These are phyloP conservation scores for Suillus ampliporus DNA, from an alignment of 768 basidiomycete genomes.

Conservation along the genomic window DNA sequence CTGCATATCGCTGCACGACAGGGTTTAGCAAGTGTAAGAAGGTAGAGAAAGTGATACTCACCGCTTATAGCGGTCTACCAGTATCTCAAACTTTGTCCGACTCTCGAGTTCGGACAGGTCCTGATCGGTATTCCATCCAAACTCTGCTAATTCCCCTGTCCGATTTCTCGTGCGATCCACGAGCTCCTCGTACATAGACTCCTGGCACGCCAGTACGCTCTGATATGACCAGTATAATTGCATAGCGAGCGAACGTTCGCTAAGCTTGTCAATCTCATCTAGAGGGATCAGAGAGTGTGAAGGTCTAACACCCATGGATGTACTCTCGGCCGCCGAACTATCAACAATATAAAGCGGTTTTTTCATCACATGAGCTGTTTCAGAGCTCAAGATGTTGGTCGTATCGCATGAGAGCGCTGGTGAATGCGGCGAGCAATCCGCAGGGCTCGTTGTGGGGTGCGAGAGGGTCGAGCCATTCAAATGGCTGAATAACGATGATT, in stretches of 20 bases:
- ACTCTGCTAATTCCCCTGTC: conserved; percentile 53
- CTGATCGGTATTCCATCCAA: conserved; percentile 76
- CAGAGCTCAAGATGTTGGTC: conserved; percentile 1
- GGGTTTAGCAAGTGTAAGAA: background rate
- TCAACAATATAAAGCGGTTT: conserved; percentile 51
- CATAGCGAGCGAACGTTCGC: conserved; percentile 70
- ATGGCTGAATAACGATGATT: conserved; percentile 36
- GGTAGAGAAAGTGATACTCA: conserved; percentile 34
- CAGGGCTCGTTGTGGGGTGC: conserved; percentile 24
- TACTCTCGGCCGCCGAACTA: conserved; percentile 50
- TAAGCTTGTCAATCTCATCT: conserved; percentile 51
- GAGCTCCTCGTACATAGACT: conserved; percentile 81
- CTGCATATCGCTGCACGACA: conserved; percentile 61
- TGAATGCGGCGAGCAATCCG: conserved; percentile 28
- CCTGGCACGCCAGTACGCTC: conserved; percentile 66
- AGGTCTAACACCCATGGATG: conserved; percentile 38
- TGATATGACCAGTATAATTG: conserved; percentile 71
- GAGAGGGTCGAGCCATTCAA: conserved; percentile 34
- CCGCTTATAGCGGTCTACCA: conserved; percentile 63
- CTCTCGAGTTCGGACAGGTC: conserved; percentile 62
- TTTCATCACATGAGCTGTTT: conserved; percentile 19
- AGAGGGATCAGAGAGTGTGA: conserved; percentile 44
- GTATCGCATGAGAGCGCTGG: conserved; percentile 5
- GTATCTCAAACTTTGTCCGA: conserved; percentile 61
- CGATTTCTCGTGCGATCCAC: conserved; percentile 64